phyloP scores from a whole-genome alignment of 2,329 filamentous ascomycete genomes.

The Botryotinia calthae region DNA sequence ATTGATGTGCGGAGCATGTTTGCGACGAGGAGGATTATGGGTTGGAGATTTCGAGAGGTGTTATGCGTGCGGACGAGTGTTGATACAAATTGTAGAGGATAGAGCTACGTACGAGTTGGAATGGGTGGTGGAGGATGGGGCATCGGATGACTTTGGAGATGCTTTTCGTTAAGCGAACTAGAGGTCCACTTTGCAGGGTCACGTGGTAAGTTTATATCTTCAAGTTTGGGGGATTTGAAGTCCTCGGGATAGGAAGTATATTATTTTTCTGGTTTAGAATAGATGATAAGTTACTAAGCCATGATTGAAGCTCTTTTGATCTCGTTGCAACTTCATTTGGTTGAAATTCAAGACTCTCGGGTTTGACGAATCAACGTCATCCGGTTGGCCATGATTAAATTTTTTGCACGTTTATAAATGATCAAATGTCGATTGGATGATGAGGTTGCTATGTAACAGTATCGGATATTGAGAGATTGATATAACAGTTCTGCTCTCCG shows the following conservation, averaged over 20 bases:
- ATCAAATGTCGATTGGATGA: conserved; percentile 8
- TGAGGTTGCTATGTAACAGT: not conserved
- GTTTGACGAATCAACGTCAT: conserved; percentile 14
- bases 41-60: conserved; percentile 15
- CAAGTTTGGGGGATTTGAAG: not conserved
- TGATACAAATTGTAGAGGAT: conserved; percentile 10
- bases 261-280: not conserved
- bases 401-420: conserved; percentile 8
- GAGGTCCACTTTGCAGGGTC: conserved; percentile 15
- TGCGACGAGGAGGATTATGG: not conserved
- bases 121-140: conserved; percentile 9
- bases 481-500: not conserved
- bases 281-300: not conserved
- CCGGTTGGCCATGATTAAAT: not conserved
- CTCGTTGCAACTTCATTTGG: conserved; percentile 6
- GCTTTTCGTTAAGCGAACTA: conserved; percentile 22
- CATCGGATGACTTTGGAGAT: conserved; percentile 20
- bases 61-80: not conserved
- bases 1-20: conserved; percentile 29
- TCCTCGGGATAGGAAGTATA: not conserved
- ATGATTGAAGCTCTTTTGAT: conserved; percentile 5
- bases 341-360: not conserved
- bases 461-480: not conserved
- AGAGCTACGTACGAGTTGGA: conserved; percentile 1
- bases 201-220: conserved; percentile 13